Conservation (phyloP, 2,329 filamentous ascomycete species). For the Orbilia quercus region DNA sequence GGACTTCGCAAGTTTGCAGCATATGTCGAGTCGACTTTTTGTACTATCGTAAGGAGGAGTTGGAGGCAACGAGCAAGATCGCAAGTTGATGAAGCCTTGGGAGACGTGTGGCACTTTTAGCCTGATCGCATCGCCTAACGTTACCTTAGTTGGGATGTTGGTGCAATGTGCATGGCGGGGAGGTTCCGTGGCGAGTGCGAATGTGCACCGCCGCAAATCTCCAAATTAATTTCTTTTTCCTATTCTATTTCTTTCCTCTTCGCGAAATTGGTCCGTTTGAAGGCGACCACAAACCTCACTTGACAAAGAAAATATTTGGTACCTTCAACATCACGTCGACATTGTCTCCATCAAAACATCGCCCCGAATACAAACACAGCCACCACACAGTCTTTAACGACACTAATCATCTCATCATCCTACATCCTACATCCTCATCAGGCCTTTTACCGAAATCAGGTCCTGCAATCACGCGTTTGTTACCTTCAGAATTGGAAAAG, state of each 20-base stretch:
- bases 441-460: background rate
- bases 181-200: constrained; percentile 29
- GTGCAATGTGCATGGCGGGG: constrained; percentile 25
- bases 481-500: background rate
- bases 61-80: background rate
- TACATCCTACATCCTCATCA: background rate
- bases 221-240: too few relatives aligned
- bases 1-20: background rate
- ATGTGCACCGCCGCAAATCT: constrained; percentile 36
- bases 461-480: constrained; percentile 15
- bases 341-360: background rate
- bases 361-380: background rate
- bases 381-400: background rate
- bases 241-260: too few relatives aligned
- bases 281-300: constrained; percentile 26
- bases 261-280: constrained; percentile 41
- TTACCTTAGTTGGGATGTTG: too few relatives aligned
- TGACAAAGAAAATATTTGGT: constrained; percentile 14
- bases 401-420: background rate
- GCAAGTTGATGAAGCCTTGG: background rate
- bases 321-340: constrained; percentile 5
- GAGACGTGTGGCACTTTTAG: constrained; percentile 37
- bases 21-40: background rate
- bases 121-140: constrained; percentile 15
- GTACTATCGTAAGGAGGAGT: background rate